Base-by-base conservation (phyloP, 164 flowering plant genomes). In the Macadamia tetraphylla region DNA sequence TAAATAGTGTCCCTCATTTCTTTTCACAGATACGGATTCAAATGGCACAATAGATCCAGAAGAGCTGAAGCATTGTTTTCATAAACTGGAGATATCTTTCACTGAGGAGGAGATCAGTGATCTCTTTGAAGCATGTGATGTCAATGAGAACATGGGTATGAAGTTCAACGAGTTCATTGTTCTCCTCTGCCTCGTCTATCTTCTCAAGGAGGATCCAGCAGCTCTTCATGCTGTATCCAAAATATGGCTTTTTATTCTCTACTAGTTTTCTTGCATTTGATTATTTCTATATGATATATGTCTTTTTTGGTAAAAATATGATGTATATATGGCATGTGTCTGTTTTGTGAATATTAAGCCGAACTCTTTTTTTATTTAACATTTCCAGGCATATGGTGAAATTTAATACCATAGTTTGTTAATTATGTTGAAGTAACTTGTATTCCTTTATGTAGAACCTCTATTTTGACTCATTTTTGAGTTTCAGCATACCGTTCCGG, bases 91-190 rank as follows among this genome's bases (percentile, higher is more conserved):
- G 68, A 81, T 90, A 44, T 71, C 78, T 53, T 84, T 85, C 60
- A 60, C 88, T 0, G 95, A 92, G 65, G 97, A 90, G 74, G 99
- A 92, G 68, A 80, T 89, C 53, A 79, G 63, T 58, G 97, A 92
- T 73, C 86, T 94, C 52, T 94, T 92, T 75, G 75, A 79, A 77
- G 97, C 92, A 17, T 94, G 99, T 74, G 97, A 90, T 78, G 84
- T 92, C 51, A 82, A 81, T 71, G 90, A 81, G 23, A 86, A 84
- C 67, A 75, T 77, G 90, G 91, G 91, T 29, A 89, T 94, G 70
- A 83, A 87, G 67, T 94, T 92, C 80, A 92, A 83, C 74, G 99
- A 94, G 76, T 92, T 94, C 82, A 81, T 94, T 48, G 97, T 94
- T 18, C 97, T 94, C 69, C 89, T 94, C 49, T 92, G 99, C 86